Percentiles rank a stretch among this genome's conserved stretches.
These are phyloP conservation scores for Cercospora sesami DNA, from an alignment of 2,329 filamentous ascomycete species.

Conservation along the genomic window DNA sequence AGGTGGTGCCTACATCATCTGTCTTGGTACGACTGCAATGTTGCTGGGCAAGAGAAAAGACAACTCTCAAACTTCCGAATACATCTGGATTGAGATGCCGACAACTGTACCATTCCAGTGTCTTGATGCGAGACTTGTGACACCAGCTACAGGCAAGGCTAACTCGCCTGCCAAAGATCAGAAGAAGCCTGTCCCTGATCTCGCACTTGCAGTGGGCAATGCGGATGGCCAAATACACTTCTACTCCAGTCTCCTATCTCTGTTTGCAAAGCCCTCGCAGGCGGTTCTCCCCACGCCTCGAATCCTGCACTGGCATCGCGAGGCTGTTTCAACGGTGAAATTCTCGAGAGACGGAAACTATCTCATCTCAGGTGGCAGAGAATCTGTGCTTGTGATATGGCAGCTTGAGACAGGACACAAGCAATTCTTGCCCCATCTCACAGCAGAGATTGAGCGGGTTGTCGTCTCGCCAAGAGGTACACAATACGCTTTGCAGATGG, in stretches of 20 bases:
- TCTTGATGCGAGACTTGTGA: constrained; percentile 58
- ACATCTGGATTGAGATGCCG: constrained; percentile 56
- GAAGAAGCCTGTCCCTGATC: constrained; percentile 41
- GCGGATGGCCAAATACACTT: constrained; percentile 73
- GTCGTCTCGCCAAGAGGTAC: constrained; percentile 76
- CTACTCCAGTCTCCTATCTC: constrained; percentile 57
- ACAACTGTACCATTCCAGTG: constrained; percentile 65
- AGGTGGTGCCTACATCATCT: constrained; percentile 61
- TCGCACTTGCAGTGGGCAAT: constrained; percentile 80
- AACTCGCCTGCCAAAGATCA: constrained; percentile 17
- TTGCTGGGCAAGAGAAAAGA: constrained; percentile 59
- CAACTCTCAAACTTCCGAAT: constrained; percentile 37
- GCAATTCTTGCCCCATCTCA: constrained; percentile 86
- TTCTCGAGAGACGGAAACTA: constrained; percentile 98
- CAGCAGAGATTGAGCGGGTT: constrained; percentile 79
- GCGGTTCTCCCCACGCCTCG: constrained; percentile 52
- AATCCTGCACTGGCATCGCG: constrained; percentile 88
- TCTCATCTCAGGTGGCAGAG: constrained; percentile 85
- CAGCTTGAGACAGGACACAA: constrained; percentile 83
- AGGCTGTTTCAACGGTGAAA: constrained; percentile 77
- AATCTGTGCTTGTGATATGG: constrained; percentile 88
- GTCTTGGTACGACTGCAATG: constrained; percentile 55
- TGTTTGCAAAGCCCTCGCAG: constrained; percentile 30
- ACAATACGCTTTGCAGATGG: constrained; percentile 79
- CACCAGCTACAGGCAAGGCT: constrained; percentile 31